These are phyloP conservation scores for Geosiphon pyriformis DNA, from an alignment of 192 early-diverging fungal genomes.

Conservation along the genomic window DNA sequence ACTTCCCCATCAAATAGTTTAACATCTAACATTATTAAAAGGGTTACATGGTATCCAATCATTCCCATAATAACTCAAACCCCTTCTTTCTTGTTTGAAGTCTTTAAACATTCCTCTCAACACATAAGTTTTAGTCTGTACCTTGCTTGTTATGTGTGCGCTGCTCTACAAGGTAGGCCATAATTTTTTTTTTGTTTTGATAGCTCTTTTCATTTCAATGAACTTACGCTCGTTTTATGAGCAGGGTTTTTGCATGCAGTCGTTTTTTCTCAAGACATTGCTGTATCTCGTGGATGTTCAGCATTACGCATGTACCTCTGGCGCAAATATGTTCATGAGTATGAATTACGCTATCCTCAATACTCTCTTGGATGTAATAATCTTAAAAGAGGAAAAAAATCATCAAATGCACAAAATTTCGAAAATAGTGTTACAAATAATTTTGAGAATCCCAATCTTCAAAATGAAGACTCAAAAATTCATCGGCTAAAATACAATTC, in stretches of 20 bases:
- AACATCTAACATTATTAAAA: background rate
- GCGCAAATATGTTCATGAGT: background rate
- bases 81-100: background rate
- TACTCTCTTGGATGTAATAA: no score
- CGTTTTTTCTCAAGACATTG: slow-evolving; percentile 5
- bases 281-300: background rate
- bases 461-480: no score
- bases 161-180: slow-evolving; percentile 7
- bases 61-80: slow-evolving; percentile 5
- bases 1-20: no score
- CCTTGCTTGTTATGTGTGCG: background rate
- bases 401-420: no score
- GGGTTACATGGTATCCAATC: background rate
- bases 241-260: background rate
- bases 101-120: background rate
- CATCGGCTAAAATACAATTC: no score
- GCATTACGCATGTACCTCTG: background rate
- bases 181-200: no score
- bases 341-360: slow-evolving; percentile 6
- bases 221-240: background rate
- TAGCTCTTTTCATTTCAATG: background rate
- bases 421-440: no score
- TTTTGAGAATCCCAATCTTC: no score
- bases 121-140: background rate
- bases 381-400: no score